Evolutionary conservation across 2,329 filamentous ascomycete species (phyloP).

Genomic region (Talaromyces rugulosus): DNA sequence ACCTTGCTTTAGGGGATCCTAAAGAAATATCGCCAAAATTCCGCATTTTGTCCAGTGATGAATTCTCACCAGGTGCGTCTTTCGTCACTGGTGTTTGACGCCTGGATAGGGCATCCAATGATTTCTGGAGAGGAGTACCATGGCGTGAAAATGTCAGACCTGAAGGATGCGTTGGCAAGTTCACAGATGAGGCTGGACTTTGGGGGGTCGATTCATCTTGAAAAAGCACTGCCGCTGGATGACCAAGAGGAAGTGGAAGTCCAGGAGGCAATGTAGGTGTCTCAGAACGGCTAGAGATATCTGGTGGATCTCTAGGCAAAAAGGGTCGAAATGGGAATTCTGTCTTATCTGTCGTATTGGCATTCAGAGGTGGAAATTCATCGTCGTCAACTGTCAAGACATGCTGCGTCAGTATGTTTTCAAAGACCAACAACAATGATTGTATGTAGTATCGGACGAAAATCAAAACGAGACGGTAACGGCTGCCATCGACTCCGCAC

Average conservation of each 20-base stretch:
- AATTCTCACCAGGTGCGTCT: constrained; percentile 17
- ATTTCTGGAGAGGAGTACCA: constrained; percentile 26
- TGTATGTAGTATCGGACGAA: constrained; percentile 2
- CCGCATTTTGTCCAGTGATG: constrained; percentile 22
- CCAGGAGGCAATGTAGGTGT: constrained; percentile 40
- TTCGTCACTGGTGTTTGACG: constrained; percentile 25
- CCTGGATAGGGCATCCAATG: constrained; percentile 20
- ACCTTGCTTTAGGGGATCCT: constrained; percentile 37
- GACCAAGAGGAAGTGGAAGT: constrained; percentile 38
- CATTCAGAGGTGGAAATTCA: constrained; percentile 45
- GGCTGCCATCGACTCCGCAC: constrained; percentile 17
- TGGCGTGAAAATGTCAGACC: constrained; percentile 26
- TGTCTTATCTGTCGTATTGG: constrained; percentile 32
- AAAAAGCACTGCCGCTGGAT: constrained; percentile 31
- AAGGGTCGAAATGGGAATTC: constrained; percentile 33
- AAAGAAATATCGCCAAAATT: constrained; percentile 36
- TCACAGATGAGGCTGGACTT: constrained; percentile 25
- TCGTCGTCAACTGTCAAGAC: constrained; percentile 39
- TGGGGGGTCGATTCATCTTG: constrained; percentile 14
- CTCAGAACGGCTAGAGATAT: constrained; percentile 26
- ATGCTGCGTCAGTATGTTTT: constrained; percentile 23
- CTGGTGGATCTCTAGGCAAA: constrained; percentile 26
- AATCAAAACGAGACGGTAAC: constrained; percentile 12
- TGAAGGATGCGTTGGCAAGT: constrained; percentile 15
- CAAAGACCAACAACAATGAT: background rate